Percentiles rank a stretch among this genome's conserved stretches.
Conservation (phyloP, 306 rosid genomes). For the Hylodesmum podocarpum region DNA sequence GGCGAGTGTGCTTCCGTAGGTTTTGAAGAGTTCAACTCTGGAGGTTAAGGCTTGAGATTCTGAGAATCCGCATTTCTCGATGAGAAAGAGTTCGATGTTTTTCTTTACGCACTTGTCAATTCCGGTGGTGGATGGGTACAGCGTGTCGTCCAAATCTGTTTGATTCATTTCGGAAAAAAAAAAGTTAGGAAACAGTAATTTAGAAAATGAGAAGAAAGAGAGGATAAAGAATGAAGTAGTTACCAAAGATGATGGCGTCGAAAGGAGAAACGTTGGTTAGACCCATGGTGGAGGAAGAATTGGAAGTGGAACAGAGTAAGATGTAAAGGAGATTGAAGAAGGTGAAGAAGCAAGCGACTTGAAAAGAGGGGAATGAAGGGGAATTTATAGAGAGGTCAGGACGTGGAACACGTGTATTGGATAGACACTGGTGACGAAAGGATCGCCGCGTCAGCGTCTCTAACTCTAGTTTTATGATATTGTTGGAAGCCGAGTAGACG, state of each 20-base stretch:
- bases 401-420: conserved; percentile 27
- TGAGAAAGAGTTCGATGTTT: conserved; percentile 75
- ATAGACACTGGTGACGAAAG: not conserved
- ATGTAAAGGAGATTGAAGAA: not conserved
- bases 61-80: conserved; percentile 71
- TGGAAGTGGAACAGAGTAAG: not conserved
- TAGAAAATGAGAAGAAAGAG: not conserved
- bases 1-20: conserved; percentile 89
- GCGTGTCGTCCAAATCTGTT: conserved; percentile 85
- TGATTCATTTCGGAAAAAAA: not conserved
- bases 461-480: too few species aligned
- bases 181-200: not conserved
- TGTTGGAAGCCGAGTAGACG: conserved; percentile 29
- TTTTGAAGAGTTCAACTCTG: conserved; percentile 75
- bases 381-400: conserved; percentile 16
- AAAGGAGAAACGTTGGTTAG: conserved; percentile 38
- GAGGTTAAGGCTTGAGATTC: conserved; percentile 57
- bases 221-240: not conserved
- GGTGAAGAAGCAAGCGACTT: not conserved
- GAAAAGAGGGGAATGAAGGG: not conserved
- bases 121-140: conserved; percentile 68
- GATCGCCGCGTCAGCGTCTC: conserved; percentile 21
- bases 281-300: conserved; percentile 37
- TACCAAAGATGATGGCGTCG: conserved; percentile 62
- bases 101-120: conserved; percentile 55